Evolutionary conservation across 1,284 basidiomycete genomes (phyloP).

Genomic region (Ustilago vetiveriae): DNA sequence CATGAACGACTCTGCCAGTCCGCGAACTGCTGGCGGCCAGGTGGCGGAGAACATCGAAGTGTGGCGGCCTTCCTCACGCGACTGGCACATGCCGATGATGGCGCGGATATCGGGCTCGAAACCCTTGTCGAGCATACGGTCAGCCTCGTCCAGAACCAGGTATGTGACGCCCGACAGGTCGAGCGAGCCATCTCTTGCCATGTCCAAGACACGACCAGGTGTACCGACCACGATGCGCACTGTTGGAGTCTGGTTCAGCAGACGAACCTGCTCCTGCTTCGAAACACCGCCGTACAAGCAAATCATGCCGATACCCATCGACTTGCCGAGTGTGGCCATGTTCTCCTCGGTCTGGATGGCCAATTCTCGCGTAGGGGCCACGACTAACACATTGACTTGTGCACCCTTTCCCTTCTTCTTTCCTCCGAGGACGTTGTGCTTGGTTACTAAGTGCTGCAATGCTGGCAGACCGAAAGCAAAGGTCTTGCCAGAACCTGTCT

Average conservation of each 20-base stretch:
- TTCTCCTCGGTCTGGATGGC: slow-evolving; percentile 94
- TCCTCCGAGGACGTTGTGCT: slow-evolving; percentile 49
- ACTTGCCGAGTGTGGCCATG: slow-evolving; percentile 79
- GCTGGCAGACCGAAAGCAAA: slow-evolving; percentile 94
- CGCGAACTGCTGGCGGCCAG: slow-evolving; percentile 95
- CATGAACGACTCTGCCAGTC: slow-evolving; percentile 90
- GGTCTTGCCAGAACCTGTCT: slow-evolving; percentile 92
- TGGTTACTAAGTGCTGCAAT: slow-evolving; percentile 75
- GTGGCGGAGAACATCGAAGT: slow-evolving; percentile 83
- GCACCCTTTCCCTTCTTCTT: slow-evolving; percentile 57
- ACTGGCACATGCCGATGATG: slow-evolving; percentile 82
- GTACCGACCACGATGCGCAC: slow-evolving; percentile 87
- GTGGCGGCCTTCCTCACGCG: slow-evolving; percentile 68
- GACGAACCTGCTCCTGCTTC: slow-evolving; percentile 81
- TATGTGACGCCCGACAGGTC: slow-evolving; percentile 78
- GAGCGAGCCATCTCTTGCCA: slow-evolving; percentile 85
- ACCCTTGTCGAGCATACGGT: slow-evolving; percentile 97
- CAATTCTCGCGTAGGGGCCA: slow-evolving; percentile 92
- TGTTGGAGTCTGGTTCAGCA: slow-evolving; percentile 70
- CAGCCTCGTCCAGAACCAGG: slow-evolving; percentile 95
- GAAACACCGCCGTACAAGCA: slow-evolving; percentile 92
- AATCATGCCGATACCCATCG: slow-evolving; percentile 80
- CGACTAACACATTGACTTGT: slow-evolving; percentile 80
- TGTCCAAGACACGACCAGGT: slow-evolving; percentile 89
- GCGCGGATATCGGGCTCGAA: slow-evolving; percentile 97